Evolutionary conservation across 495 filamentous ascomycete genomes (phyloP), one percentile per base, ranked within the genome.

Genomic region (Beverwykella pulmonaria): DNA sequence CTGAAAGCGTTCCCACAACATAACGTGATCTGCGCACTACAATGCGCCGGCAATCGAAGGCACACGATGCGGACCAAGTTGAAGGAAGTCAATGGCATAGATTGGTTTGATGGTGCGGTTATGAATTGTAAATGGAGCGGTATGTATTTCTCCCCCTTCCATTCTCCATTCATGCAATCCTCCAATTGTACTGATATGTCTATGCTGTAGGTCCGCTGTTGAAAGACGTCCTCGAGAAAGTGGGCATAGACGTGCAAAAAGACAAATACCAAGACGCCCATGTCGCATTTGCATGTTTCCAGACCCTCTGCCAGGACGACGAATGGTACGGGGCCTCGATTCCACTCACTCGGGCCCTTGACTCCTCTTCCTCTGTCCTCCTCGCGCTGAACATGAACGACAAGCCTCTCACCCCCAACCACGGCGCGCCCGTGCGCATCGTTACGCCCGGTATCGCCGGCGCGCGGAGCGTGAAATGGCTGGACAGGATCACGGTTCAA

Each of bases 11-110:
- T 72, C 0, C 72, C 72, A 10, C 86, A 87, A 57, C 79, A 87
- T 53, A 75, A 79, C 55, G 80, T 88, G 9, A 75, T 82, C 6
- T 81, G 81, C 61, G 82, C 84, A 19, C 76, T 88, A 0, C 83
- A 87, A 75, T 88, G 86, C 54, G 86, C 86, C 17, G 86, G 86
- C 23, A 88, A 88, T 65, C 76, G 86, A 6, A 82, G 86, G 1
- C 85, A 87, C 63, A 85, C 84, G 22, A 88, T 88, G 86, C 82
- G 86, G 20, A 87, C 83, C 0, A 71, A 82, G 50, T 70, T 88
- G 4, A 83, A 83, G 65, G 86, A 87, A 71, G 85, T 87, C 26
- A 72, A 82, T 54, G 86, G 86, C 0, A 83, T 88, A 47, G 84
- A 88, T 65, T 88, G 86, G 86, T 79, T 78, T 29, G 85, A 87